Evolutionary conservation across 805 yeast genomes (phyloP).

Genomic region (Candida xyloterini): DNA sequence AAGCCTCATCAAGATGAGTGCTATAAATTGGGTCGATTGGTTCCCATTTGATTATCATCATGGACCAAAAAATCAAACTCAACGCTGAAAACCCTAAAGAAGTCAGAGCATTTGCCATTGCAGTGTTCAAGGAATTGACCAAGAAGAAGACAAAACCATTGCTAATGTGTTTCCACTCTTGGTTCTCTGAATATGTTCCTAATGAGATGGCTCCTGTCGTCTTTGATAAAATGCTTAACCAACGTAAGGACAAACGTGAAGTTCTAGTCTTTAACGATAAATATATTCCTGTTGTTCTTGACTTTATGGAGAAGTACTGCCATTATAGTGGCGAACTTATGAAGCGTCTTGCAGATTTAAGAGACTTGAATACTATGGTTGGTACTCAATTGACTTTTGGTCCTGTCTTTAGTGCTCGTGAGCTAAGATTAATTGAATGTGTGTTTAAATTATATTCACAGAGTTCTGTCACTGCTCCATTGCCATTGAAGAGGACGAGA

Average conservation of each 20-base stretch:
- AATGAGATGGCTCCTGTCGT: neutral
- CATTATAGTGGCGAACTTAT: constrained; percentile 11
- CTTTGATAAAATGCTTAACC: constrained; percentile 2
- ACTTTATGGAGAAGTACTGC: constrained; percentile 15
- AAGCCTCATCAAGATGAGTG: neutral
- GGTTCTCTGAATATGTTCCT: constrained; percentile 16
- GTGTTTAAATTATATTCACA: constrained; percentile 10
- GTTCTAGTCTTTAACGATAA: constrained; percentile 15
- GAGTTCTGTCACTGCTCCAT: neutral
- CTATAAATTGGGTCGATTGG: constrained; percentile 2
- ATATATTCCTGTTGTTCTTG: constrained; percentile 15
- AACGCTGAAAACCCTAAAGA: constrained; percentile 14
- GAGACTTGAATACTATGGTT: constrained; percentile 16
- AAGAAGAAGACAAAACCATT: constrained; percentile 24
- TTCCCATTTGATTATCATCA: neutral
- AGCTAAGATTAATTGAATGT: constrained; percentile 10
- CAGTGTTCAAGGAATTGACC: constrained; percentile 21
- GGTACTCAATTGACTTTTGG: constrained; percentile 9
- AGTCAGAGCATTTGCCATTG: constrained; percentile 15
- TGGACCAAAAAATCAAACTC: constrained; percentile 7
- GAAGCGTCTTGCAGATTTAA: constrained; percentile 6
- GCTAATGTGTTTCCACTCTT: constrained; percentile 17
- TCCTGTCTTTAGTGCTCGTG: constrained; percentile 12
- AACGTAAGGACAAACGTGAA: neutral
- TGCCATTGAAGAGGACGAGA: neutral